A percentile compares a stretch with the other conserved stretches of the same genome.
phyloP scores from a whole-genome alignment of 768 basidiomycete species.

The Holtermanniella nyarrowii region DNA sequence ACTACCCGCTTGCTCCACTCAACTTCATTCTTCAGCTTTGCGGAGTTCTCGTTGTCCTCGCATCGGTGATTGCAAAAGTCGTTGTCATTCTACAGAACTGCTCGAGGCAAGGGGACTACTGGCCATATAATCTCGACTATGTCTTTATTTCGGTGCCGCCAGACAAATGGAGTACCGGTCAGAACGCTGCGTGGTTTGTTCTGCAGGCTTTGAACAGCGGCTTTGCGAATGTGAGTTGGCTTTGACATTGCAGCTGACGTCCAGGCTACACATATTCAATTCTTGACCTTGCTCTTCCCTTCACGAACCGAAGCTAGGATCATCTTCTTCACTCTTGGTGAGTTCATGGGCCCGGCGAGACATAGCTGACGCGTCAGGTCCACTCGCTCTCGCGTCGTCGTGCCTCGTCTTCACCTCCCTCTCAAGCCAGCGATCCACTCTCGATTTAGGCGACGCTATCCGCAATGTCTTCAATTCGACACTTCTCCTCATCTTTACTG shows the following conservation, averaged over 20 bases:
- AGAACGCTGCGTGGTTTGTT: conserved; percentile 68
- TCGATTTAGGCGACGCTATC: conserved; percentile 57
- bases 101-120: conserved; percentile 55
- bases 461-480: conserved; percentile 94
- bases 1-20: conserved; percentile 82
- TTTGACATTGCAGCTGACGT: neutral
- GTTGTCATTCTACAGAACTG: conserved; percentile 59
- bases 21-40: conserved; percentile 86
- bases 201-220: conserved; percentile 78
- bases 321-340: conserved; percentile 73
- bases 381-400: conserved; percentile 73
- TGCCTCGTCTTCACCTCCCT: conserved; percentile 75
- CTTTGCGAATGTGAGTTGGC: conserved; percentile 62
- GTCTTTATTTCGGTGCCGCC: conserved; percentile 71
- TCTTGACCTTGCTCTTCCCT: conserved; percentile 87
- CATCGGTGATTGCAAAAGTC: conserved; percentile 65
- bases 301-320: conserved; percentile 77
- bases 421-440: conserved; percentile 43
- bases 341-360: conserved; percentile 15
- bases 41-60: conserved; percentile 68
- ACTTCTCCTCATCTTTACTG: conserved; percentile 86
- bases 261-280: conserved; percentile 94
- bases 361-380: conserved; percentile 46
- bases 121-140: conserved; percentile 96
- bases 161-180: conserved; percentile 54